Percentiles rank a stretch among this genome's conserved stretches.
phyloP scores from a whole-genome alignment of 2,329 filamentous ascomycete genomes.

The Fusarium marasasianum region DNA sequence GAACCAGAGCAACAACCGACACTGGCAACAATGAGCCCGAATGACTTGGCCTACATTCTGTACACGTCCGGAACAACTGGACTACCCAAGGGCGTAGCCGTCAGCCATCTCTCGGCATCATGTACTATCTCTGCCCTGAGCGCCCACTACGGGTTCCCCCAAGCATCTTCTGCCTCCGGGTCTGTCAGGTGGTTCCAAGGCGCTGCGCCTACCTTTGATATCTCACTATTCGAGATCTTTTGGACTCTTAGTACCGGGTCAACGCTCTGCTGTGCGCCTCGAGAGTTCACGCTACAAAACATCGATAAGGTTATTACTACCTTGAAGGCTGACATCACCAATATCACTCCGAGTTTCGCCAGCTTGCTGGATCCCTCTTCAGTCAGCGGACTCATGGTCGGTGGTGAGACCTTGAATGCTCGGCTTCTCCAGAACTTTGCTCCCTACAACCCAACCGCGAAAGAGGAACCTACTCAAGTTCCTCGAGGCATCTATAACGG shows the following conservation, averaged over 20 bases:
- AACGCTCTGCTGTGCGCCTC: constrained; percentile 16
- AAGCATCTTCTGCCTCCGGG: neutral
- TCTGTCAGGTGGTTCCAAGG: constrained; percentile 23
- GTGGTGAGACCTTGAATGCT: constrained; percentile 21
- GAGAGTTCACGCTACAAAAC: constrained; percentile 4
- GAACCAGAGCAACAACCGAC: neutral
- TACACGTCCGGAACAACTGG: constrained; percentile 25
- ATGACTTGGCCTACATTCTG: neutral
- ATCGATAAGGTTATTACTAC: constrained; percentile 10
- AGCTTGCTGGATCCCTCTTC: neutral
- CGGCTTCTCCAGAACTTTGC: constrained; percentile 9
- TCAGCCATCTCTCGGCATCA: constrained; percentile 12
- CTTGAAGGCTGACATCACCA: constrained; percentile 13
- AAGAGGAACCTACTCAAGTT: accelerated
- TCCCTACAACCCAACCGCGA: neutral
- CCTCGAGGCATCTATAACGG: constrained; percentile 20
- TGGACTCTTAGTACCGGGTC: constrained; percentile 17
- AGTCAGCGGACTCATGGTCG: constrained; percentile 13
- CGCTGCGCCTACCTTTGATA: constrained; percentile 17
- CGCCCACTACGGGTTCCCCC: neutral
- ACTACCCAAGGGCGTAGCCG: constrained; percentile 6
- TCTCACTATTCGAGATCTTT: constrained; percentile 19
- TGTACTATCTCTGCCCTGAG: constrained; percentile 10
- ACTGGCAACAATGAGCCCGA: neutral
- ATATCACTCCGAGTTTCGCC: constrained; percentile 18